Conservation (phyloP, 768 basidiomycete genomes). For the Dentipellis fragilis region DNA sequence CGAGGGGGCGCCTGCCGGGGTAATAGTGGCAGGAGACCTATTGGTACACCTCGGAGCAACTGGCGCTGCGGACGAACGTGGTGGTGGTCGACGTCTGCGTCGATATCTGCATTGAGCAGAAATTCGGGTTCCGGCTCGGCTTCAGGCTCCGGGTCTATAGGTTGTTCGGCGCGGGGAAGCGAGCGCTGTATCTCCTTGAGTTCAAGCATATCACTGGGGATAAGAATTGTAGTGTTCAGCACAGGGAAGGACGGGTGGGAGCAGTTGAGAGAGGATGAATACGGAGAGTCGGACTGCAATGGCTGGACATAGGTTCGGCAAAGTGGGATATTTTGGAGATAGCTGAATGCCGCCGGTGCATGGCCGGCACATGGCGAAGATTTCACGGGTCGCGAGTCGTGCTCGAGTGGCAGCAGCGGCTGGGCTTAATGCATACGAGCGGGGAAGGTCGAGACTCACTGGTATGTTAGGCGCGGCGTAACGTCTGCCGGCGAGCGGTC, state of each 20-base stretch:
- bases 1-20: not conserved
- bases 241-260: not conserved
- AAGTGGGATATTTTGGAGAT: not conserved
- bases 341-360: not conserved
- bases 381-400: no score
- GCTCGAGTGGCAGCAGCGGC: no score
- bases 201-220: conserved; percentile 13
- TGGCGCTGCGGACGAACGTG: conserved; percentile 6
- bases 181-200: conserved; percentile 15
- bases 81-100: conserved; percentile 1
- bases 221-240: not conserved
- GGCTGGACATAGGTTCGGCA: not conserved
- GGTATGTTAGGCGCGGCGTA: conserved; percentile 50
- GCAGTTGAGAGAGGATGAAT: not conserved
- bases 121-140: not conserved
- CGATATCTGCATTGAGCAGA: not conserved
- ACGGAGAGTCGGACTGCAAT: not conserved
- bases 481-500: conserved; percentile 66
- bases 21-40: conserved; percentile 13
- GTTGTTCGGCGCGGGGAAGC: conserved; percentile 12
- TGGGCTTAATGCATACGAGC: no score
- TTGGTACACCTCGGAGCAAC: conserved; percentile 9
- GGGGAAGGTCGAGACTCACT: conserved; percentile 35
- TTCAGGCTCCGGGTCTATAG: conserved; percentile 6
- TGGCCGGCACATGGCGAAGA: not conserved